Evolutionary conservation across 495 filamentous ascomycete genomes (phyloP).

Genomic region (Platismatia glauca): DNA sequence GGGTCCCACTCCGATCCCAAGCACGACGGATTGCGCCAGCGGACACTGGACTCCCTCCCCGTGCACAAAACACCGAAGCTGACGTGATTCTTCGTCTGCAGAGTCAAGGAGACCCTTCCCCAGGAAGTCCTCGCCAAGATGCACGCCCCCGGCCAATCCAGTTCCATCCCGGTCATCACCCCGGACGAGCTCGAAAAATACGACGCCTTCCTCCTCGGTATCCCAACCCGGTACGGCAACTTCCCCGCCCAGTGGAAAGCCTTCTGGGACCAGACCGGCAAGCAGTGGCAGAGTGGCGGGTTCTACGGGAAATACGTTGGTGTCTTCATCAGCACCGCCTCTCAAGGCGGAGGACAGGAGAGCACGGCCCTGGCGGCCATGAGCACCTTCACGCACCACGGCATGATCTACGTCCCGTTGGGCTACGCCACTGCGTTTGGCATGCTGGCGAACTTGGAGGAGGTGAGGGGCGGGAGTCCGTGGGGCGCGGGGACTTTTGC

Average conservation of each 20-base stretch:
- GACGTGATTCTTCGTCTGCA: constrained; percentile 25
- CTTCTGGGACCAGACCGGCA: constrained; percentile 78
- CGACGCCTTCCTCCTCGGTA: constrained; percentile 88
- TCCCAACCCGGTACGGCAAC: constrained; percentile 98
- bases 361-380: constrained; percentile 72
- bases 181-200: constrained; percentile 62
- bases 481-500: constrained; percentile 96
- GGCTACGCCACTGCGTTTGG: constrained; percentile 79
- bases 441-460: constrained; percentile 54
- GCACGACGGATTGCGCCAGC: background rate
- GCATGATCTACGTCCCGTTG: constrained; percentile 88
- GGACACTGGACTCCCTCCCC: background rate
- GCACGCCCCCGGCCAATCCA: constrained; percentile 72
- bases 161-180: constrained; percentile 56
- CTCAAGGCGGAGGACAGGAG: constrained; percentile 86
- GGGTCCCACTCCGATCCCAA: background rate
- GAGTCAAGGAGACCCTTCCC: constrained; percentile 78
- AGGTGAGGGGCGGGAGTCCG: constrained; percentile 75
- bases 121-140: constrained; percentile 77
- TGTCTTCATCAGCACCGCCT: constrained; percentile 78
- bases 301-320: constrained; percentile 89
- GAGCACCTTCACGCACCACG: constrained; percentile 87
- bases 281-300: constrained; percentile 60
- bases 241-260: constrained; percentile 95
- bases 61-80: background rate